Base-by-base conservation (phyloP, 2,329 filamentous ascomycete species). In the Colletotrichum trifolii region DNA sequence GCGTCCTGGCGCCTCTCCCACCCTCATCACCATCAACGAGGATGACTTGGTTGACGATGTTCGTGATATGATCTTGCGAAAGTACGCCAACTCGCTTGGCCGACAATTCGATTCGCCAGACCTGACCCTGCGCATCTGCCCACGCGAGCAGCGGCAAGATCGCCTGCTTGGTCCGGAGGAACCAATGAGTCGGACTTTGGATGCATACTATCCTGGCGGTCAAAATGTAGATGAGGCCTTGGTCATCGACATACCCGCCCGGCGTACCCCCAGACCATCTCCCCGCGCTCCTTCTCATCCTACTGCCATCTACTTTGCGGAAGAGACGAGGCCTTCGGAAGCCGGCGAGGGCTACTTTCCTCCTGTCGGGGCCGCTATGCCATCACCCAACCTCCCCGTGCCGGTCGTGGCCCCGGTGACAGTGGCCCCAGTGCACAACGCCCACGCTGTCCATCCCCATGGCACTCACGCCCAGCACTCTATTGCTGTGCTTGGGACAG, bases 21-120 rank as follows among this genome's bases (percentile, higher is more conserved):
- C 96, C 12, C 84, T 96, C 72, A 91, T 99, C 60, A 89, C 91
- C 66, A 91, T 97, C 72, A 85, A 88, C 71, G 92, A 97, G 73
- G 93, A 96, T 72, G 94, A 97, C 74, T 81, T 98, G 71, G 94
- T 98, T 62, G 96, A 99, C 77, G 95, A 97, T 78, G 90, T 97
- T 67, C 91, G 95, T 71, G 96, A 97, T 71, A 88, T 93, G 83
- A 96, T 98, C 62, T 82, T 98, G 71, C 89, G 88, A 73, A 98
- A 98, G 81, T 99, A 98, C 77, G 89, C 89, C 71, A 98, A 99
- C 78, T 96, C 94, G 12, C 84, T 99, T 34, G 95, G 95, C 54
- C 89, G 89, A 71, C 91, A 87, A 56, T 97, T 94, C 77, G 96
- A 99, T 79, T 86, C 96, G 10, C 96, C 96, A 11, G 96, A 99